These are phyloP conservation scores for Coriolopsis trogii DNA, from an alignment of 1,284 basidiomycete genomes.

Conservation along the genomic window DNA sequence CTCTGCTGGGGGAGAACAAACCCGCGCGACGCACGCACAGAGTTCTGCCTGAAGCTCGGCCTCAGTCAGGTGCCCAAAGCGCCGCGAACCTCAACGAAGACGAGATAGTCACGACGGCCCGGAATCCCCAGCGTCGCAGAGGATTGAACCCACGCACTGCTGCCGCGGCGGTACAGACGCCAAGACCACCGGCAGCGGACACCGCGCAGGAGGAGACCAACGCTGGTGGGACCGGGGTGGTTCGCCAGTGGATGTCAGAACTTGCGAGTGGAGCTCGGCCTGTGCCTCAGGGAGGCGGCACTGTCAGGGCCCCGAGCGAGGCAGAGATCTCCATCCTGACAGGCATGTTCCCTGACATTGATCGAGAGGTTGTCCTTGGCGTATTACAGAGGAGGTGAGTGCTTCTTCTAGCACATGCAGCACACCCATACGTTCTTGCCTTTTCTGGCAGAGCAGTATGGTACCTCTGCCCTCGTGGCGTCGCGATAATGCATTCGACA, in stretches of 20 bases:
- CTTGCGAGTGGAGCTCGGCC: slow-evolving; percentile 61
- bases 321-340: slow-evolving; percentile 75
- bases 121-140: slow-evolving; percentile 16
- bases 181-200: slow-evolving; percentile 3
- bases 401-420: not conserved
- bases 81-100: slow-evolving; percentile 38
- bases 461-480: too few species aligned
- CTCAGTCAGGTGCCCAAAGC: slow-evolving; percentile 26
- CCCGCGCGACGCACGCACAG: slow-evolving; percentile 51
- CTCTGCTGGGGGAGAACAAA: slow-evolving; percentile 28
- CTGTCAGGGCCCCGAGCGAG: slow-evolving; percentile 70
- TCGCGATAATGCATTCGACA: too few species aligned
- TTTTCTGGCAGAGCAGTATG: too few species aligned
- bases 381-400: slow-evolving; percentile 83
- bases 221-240: slow-evolving; percentile 39
- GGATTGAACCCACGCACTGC: slow-evolving; percentile 9
- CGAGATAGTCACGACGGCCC: slow-evolving; percentile 62
- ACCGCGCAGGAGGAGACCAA: slow-evolving; percentile 12
- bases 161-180: slow-evolving; percentile 6
- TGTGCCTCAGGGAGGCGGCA: slow-evolving; percentile 46
- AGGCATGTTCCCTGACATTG: slow-evolving; percentile 83
- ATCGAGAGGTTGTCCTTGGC: slow-evolving; percentile 73
- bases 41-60: slow-evolving; percentile 53
- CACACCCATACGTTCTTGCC: not conserved
- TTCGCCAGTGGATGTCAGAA: slow-evolving; percentile 84